These are phyloP conservation scores for Colletotrichum eleusines DNA, from an alignment of 2,329 filamentous ascomycete genomes.

Conservation along the genomic window DNA sequence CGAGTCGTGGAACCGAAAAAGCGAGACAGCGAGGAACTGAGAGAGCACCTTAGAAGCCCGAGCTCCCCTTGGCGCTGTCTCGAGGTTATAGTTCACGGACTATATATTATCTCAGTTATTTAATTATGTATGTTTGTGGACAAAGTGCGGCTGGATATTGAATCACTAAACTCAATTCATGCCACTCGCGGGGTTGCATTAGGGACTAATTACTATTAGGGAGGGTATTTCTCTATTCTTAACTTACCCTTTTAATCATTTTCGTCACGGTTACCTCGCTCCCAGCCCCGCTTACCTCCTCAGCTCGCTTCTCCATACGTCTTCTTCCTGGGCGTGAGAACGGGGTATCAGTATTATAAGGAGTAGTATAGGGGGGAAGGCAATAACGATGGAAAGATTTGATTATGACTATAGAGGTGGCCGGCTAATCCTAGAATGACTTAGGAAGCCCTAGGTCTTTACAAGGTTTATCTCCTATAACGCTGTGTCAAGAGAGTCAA, in stretches of 20 bases:
- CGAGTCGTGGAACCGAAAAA: background rate
- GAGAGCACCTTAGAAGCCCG: background rate
- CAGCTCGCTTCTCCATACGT: too few relatives aligned
- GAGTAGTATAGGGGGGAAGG: background rate
- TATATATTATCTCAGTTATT: background rate
- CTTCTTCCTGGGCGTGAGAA: background rate
- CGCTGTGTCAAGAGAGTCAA: too few relatives aligned
- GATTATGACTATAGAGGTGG: too few relatives aligned
- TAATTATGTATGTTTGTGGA: too few relatives aligned
- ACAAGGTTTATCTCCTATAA: too few relatives aligned
- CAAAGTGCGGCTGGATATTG: background rate
- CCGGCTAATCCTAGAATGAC: too few relatives aligned
- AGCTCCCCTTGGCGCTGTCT: background rate
- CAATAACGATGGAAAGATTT: too few relatives aligned
- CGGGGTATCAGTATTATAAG: background rate
- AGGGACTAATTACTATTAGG: background rate
- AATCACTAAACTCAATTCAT: background rate
- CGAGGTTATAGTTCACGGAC: background rate
- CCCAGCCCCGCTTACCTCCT: background rate
- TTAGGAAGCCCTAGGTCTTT: too few relatives aligned
- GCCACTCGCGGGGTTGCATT: fast-evolving
- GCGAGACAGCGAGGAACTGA: background rate
- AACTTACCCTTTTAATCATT: background rate
- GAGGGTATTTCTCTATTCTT: background rate
- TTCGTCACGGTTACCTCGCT: background rate